Evolutionary conservation across 192 early-diverging fungal species (phyloP), one percentile per base, ranked within the genome.

Genomic region (Coemansia asiatica): DNA sequence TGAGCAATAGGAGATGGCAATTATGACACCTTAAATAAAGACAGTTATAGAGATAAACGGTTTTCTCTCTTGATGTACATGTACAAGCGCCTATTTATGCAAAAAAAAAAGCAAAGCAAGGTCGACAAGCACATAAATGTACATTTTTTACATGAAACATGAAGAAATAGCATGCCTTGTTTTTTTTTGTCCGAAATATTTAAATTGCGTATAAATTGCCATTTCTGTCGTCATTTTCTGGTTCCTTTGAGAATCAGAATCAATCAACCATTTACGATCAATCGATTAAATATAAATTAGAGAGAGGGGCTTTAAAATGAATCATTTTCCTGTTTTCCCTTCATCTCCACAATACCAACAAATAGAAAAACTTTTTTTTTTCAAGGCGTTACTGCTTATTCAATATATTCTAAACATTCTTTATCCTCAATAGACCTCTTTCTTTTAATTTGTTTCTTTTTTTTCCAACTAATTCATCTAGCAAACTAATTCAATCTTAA

Each of bases 391-490:
- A 36, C 53, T 48, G 3, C 50, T 4, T 48, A 27, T 59, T 66
- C n/a, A 38, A 46, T 0, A 38, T 23, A 23, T 31, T 28, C 44
- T 15, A 48, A 48, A 48, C 31, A 33, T 33, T 33, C 31, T 33
- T 33, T 21, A 48, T 48, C 19, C 47, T 12, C 13, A 54, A 22
- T 26, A 13, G 25, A 2, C 50, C 46, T 46, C 10, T 19, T 29
- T 29, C 29, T 60, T 36, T 50, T 44, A 21, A 5, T 16, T 46
- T 22, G 46, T 48, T 62, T 62, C 28, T 58, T 69, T 18, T 26
- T 26, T 51, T 56, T 26, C 51, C 15, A 18, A 36, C 13, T 4
- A 29, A 36, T 47, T 53, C 1, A 4, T 54, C 27, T 33, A 21
- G 16, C 18, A 18, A 36, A 19, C 21, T 57, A 2, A 2, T 27